Evolutionary conservation across 1,139 yeast species (phyloP).

Genomic region (Nakaseomyces delphensis): DNA sequence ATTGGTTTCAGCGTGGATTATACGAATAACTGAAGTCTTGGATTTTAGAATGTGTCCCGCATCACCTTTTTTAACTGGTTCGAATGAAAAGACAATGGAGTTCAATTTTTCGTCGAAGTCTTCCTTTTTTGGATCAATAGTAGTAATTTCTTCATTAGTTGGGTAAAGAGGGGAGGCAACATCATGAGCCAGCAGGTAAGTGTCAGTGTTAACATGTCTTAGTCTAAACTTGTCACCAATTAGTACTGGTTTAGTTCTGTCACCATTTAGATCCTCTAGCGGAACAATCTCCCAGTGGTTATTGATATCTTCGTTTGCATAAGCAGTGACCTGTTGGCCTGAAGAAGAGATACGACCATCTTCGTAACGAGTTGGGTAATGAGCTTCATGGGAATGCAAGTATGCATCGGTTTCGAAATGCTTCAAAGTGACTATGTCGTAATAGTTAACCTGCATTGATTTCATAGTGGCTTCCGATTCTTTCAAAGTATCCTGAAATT

Average conservation of each 20-base stretch:
- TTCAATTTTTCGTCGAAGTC: constrained; percentile 52
- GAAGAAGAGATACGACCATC: constrained; percentile 94
- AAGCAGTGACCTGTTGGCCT: constrained; percentile 90
- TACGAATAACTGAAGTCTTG: constrained; percentile 55
- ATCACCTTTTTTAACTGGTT: constrained; percentile 47
- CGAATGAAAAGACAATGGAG: constrained; percentile 72
- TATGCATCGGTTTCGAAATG: constrained; percentile 69
- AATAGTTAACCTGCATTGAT: constrained; percentile 63
- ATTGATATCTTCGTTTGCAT: constrained; percentile 48
- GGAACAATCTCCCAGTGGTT: constrained; percentile 89
- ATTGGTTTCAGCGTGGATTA: constrained; percentile 75
- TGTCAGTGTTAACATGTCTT: constrained; percentile 72
- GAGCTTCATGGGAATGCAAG: constrained; percentile 68
- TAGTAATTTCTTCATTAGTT: constrained; percentile 86
- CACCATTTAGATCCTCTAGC: constrained; percentile 36
- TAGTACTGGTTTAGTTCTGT: constrained; percentile 40
- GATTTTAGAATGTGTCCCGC: constrained; percentile 52
- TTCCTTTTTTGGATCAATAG: constrained; percentile 47
- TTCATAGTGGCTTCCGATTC: constrained; percentile 72
- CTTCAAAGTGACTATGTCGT: constrained; percentile 65
- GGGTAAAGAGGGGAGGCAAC: constrained; percentile 93
- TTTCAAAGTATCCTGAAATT: constrained; percentile 82
- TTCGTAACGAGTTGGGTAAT: constrained; percentile 85
- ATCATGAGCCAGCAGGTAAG: constrained; percentile 80
- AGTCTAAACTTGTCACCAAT: constrained; percentile 68